These are phyloP conservation scores for Colletotrichum sp. DNA, from an alignment of 2,329 filamentous ascomycete genomes.

Conservation along the genomic window DNA sequence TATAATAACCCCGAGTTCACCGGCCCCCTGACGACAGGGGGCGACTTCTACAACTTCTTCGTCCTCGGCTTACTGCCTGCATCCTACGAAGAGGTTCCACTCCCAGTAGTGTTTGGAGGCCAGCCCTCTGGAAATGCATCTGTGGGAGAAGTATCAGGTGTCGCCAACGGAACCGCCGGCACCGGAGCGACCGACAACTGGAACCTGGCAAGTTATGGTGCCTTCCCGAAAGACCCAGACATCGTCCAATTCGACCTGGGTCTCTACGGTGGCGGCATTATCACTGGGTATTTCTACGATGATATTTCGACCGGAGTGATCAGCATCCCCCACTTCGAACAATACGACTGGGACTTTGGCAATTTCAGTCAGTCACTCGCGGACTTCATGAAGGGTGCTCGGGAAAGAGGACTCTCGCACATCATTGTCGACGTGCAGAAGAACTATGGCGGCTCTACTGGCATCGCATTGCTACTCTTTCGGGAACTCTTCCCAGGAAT, in stretches of 20 bases:
- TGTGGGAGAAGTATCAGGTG: not conserved
- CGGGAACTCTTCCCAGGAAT: not conserved
- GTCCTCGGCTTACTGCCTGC: constrained; percentile 1
- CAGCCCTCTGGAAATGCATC: not conserved
- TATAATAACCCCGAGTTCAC: constrained; percentile 11
- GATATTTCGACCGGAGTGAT: constrained; percentile 8
- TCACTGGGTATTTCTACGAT: constrained; percentile 7
- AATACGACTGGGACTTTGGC: not conserved
- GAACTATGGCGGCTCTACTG: constrained; percentile 5
- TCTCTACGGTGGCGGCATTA: not conserved
- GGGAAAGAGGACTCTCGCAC: not conserved
- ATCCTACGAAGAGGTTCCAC: not conserved
- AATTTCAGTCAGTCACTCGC: not conserved
- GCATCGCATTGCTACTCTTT: not conserved
- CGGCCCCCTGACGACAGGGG: not conserved
- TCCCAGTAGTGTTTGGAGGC: not conserved
- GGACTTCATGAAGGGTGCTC: not conserved
- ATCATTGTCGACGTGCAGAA: not conserved
- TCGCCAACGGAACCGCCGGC: not conserved
- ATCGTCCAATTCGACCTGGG: not conserved
- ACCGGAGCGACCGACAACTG: not conserved
- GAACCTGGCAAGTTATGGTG: not conserved
- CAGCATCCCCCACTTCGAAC: constrained; percentile 10
- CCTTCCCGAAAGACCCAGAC: not conserved
- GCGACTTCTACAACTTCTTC: constrained; percentile 16